Percentiles rank a stretch among this genome's conserved stretches.
Conservation (phyloP, 1,284 basidiomycete genomes). For the Cutaneotrichosporon cavernicola region DNA sequence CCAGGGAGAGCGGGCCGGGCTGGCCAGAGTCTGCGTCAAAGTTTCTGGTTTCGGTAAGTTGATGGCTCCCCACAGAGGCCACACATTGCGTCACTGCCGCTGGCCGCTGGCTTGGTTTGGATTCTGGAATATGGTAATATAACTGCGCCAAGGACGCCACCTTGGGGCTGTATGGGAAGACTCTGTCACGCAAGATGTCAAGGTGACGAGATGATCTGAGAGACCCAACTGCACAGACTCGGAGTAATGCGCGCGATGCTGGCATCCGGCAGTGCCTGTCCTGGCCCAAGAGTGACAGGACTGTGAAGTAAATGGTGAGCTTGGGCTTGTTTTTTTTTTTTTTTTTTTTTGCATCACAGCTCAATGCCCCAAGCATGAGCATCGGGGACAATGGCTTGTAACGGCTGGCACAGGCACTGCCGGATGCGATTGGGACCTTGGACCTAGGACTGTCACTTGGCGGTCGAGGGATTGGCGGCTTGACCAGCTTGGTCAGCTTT, state of each 20-base stretch:
- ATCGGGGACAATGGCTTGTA: not conserved
- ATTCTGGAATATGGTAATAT: not conserved
- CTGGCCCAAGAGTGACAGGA: not conserved
- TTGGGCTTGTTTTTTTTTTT: not conserved
- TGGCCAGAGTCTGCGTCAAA: not conserved
- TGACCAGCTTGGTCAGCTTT: not conserved
- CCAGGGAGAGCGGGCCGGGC: not conserved
- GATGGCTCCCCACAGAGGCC: not conserved
- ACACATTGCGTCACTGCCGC: not conserved
- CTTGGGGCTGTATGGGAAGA: too few relatives aligned
- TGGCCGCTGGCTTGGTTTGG: not conserved
- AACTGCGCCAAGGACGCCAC: not conserved
- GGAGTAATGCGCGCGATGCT: not conserved
- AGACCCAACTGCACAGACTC: not conserved
- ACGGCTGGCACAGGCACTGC: not conserved
- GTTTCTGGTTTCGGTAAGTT: slow-evolving; percentile 4
- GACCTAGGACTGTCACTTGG: not conserved
- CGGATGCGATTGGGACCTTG: not conserved
- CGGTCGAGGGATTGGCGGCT: not conserved
- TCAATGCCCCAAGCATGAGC: not conserved
- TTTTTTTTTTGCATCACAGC: not conserved
- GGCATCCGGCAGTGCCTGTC: slow-evolving; percentile 8
- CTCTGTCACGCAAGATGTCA: not conserved
- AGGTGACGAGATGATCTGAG: not conserved
- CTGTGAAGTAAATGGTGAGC: not conserved